Evolutionary conservation across 2,329 filamentous ascomycete species (phyloP).

Genomic region (Trichoderma lentiforme): DNA sequence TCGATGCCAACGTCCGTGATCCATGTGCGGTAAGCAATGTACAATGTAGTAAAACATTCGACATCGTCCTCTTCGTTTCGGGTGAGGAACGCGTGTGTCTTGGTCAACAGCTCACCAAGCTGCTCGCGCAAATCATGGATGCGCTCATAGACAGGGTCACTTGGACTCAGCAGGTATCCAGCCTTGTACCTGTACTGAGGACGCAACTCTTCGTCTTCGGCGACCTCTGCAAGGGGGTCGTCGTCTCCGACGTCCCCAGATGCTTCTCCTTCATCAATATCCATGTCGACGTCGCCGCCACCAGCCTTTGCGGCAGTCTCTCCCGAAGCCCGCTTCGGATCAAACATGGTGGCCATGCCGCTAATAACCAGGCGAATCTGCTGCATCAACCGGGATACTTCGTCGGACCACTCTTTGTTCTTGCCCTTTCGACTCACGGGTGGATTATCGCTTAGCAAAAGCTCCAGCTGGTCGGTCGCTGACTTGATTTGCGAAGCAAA

Average conservation of each 20-base stretch:
- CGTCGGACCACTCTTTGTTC: conserved; percentile 98
- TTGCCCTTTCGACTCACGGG: conserved; percentile 87
- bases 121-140: conserved; percentile 80
- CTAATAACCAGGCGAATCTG: conserved; percentile 86
- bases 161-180: conserved; percentile 69
- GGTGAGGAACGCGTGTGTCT: conserved; percentile 79
- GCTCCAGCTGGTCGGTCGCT: conserved; percentile 70
- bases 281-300: conserved; percentile 33
- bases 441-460: conserved; percentile 77
- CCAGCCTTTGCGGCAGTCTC: conserved; percentile 45
- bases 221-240: conserved; percentile 59
- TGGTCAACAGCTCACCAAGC: conserved; percentile 75
- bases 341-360: conserved; percentile 85
- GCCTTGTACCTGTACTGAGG: conserved; percentile 86
- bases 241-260: conserved; percentile 44
- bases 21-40: conserved; percentile 90
- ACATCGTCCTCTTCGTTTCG: conserved; percentile 92
- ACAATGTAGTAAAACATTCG: conserved; percentile 87
- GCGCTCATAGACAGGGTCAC: conserved; percentile 60
- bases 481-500: conserved; percentile 80
- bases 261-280: conserved; percentile 50
- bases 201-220: conserved; percentile 77
- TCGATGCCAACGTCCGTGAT: conserved; percentile 98
- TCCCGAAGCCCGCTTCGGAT: conserved; percentile 66
- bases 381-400: conserved; percentile 85